Base-by-base conservation (phyloP, 2,329 filamentous ascomycete species). In the Alternaria gaisen region DNA sequence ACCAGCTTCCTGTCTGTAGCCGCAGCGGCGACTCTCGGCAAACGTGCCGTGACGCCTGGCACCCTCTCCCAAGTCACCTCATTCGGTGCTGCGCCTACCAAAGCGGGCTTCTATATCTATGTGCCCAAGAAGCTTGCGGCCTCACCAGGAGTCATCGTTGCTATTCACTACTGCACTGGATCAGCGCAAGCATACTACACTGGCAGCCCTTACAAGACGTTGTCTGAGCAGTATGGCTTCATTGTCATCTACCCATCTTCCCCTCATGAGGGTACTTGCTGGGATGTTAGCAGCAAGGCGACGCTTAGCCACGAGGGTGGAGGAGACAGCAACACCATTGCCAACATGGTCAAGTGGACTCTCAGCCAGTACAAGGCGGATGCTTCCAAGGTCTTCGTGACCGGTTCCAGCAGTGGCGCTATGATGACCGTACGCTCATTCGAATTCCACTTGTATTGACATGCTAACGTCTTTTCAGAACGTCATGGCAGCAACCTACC, bases 241-340 rank as follows among this genome's bases (percentile, higher is more conserved):
- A 87, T 90, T 43, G 83, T 87, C 61, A 85, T 89, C 70, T 89
- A 86, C 74, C 85, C 86, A 1, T 80, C 82, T 65, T 83, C 82
- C 3, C 84, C 84, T 0, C 83, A 85, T 66, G 73, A 73, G n/a
- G 85, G 80, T 7, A 78, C 79, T 53, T 88, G 87, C 78, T 88
- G 86, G 86, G 87, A 88, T 60, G 85, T 88, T 9, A 85, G 84
- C 26, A 86, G 83, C 18, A 80, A 81, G 47, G 80, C 80, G 26
- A 81, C 86, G 0, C 80, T 89, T 9, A 86, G 80, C 12, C 86
- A 87, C 68, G 80, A 85, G 53, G 86, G 85, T 14, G 86, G 86
- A 26, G 85, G 85, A 4, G 84, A 89, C 72, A 84, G 81, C 60
- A 82, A 84, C 55, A 80, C 82, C 3, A 86, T 89, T 64, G 84